A percentile compares a stretch with the other conserved stretches of the same genome.
Conservation (phyloP, 1,284 basidiomycete genomes). For the Calocybe gambosa region DNA sequence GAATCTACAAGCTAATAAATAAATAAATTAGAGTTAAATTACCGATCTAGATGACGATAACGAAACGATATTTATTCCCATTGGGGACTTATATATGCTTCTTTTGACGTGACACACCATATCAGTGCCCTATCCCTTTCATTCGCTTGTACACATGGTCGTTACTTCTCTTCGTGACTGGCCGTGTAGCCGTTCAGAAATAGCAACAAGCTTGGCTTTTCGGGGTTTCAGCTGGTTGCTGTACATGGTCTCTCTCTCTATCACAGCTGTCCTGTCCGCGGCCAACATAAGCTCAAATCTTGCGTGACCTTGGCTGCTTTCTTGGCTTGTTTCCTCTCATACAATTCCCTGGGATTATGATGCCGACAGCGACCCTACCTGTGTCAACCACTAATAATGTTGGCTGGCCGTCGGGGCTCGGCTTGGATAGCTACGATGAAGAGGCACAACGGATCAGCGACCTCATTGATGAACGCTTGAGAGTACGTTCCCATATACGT, state of each 20-base stretch:
- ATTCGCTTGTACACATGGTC: slow-evolving; percentile 6
- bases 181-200: not conserved
- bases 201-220: slow-evolving; percentile 4
- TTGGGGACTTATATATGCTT: not conserved
- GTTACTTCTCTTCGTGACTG: slow-evolving; percentile 3
- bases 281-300: slow-evolving; percentile 2
- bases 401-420: slow-evolving; percentile 7
- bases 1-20: no score
- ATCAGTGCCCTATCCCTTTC: not conserved
- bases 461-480: slow-evolving; percentile 56
- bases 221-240: slow-evolving; percentile 1
- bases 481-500: slow-evolving; percentile 26
- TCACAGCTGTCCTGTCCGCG: not conserved
- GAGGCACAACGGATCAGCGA: slow-evolving; percentile 50
- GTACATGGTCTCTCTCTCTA: not conserved
- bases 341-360: not conserved
- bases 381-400: slow-evolving; percentile 3
- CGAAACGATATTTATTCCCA: no score
- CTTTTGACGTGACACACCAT: not conserved
- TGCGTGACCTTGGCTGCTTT: not conserved
- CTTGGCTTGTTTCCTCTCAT: not conserved
- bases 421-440: slow-evolving; percentile 20
- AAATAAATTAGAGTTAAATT: no score
- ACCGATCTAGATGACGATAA: no score
- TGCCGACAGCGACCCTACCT: slow-evolving; percentile 6